phyloP scores from a whole-genome alignment of 176 grass and related monocot genomes.

The Raddia guianensis region DNA sequence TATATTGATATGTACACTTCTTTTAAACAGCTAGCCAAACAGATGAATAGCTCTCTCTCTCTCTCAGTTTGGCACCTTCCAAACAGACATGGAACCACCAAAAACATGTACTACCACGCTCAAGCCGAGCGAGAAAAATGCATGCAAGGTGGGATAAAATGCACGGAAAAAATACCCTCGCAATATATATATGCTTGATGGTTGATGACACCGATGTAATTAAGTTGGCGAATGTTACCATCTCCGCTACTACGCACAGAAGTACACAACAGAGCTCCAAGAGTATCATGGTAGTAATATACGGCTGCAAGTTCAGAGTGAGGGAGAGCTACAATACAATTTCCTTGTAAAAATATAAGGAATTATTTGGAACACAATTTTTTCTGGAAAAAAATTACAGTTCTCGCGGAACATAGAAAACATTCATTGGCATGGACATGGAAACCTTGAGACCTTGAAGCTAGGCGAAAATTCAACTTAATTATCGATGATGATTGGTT shows the following conservation, averaged over 20 bases:
- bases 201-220: constrained; percentile 15
- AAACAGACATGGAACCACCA: neutral
- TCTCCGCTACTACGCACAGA: neutral
- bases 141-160: neutral
- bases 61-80: neutral
- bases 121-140: neutral
- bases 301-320: no score
- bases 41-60: neutral
- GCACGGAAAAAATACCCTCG: neutral
- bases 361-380: no score
- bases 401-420: no score
- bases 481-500: no score
- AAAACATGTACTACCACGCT: neutral
- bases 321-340: no score
- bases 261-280: neutral
- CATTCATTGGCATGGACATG: no score
- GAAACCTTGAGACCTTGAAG: no score
- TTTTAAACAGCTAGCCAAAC: neutral
- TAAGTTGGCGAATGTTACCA: neutral
- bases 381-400: no score
- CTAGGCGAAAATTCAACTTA: no score
- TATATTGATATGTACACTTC: no score
- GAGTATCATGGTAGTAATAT: neutral
- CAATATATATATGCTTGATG: neutral
- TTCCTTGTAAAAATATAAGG: no score